These are phyloP conservation scores for Cryptococcus depauperatus DNA, from an alignment of 1,284 basidiomycete species.

Conservation along the genomic window DNA sequence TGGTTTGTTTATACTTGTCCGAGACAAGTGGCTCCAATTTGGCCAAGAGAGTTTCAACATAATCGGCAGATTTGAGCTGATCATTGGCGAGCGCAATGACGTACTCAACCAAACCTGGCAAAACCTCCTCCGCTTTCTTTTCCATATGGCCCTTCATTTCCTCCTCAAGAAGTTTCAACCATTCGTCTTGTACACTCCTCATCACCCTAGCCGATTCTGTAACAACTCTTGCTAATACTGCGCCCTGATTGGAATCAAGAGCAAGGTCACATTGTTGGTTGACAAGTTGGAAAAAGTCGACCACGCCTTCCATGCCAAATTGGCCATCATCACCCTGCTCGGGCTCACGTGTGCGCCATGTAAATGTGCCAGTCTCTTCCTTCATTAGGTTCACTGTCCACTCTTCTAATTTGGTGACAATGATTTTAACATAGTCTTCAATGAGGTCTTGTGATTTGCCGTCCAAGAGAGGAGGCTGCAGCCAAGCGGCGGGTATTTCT, in stretches of 20 bases:
- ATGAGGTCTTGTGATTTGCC: constrained; percentile 89
- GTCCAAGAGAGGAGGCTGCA: constrained; percentile 83
- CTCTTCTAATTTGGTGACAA: constrained; percentile 92
- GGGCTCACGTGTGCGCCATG: constrained; percentile 71
- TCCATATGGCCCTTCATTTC: constrained; percentile 84
- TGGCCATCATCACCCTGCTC: constrained; percentile 81
- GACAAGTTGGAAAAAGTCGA: constrained; percentile 96
- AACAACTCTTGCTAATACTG: constrained; percentile 83
- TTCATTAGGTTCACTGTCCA: constrained; percentile 93
- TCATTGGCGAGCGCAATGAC: constrained; percentile 97
- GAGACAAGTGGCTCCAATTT: constrained; percentile 87
- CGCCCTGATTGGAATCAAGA: constrained; percentile 89
- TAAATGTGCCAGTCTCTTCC: constrained; percentile 80
- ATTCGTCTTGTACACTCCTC: constrained; percentile 79
- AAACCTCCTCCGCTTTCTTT: constrained; percentile 72
- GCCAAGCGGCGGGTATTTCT: constrained; percentile 65
- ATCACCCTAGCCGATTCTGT: constrained; percentile 84
- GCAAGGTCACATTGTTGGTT: constrained; percentile 95
- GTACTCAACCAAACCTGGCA: constrained; percentile 88
- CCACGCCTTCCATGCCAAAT: constrained; percentile 84
- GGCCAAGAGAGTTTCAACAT: constrained; percentile 72
- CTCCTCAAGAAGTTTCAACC: constrained; percentile 72
- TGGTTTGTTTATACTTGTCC: constrained; percentile 77
- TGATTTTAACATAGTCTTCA: constrained; percentile 89
- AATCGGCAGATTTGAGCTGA: constrained; percentile 93